phyloP scores from a whole-genome alignment of 495 filamentous ascomycete genomes.

The Annulohypoxylon stygium region DNA sequence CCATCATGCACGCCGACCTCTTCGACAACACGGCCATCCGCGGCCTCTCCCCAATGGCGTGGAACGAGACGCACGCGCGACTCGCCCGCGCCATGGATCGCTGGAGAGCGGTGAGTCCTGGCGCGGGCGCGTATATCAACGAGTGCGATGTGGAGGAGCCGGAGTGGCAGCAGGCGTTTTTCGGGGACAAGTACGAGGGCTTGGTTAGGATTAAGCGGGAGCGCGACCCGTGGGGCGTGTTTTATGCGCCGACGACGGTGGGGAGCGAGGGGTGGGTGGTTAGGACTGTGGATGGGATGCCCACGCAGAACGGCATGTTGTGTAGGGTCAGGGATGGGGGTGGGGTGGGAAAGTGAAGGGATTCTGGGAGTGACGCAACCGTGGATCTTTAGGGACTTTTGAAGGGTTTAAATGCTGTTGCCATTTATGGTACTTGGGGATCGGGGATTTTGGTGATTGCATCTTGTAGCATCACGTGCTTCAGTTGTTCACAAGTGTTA shows the following conservation, averaged over 20 bases:
- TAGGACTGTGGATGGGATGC: conserved; percentile 36
- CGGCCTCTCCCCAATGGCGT: conserved; percentile 32
- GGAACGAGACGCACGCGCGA: conserved; percentile 31
- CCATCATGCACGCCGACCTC: conserved; percentile 63
- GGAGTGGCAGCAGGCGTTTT: conserved; percentile 73
- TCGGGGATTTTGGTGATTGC: neutral
- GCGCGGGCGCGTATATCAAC: conserved; percentile 61
- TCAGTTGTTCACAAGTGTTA: neutral
- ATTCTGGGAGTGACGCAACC: neutral
- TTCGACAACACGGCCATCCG: conserved; percentile 37
- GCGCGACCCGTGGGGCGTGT: conserved; percentile 66
- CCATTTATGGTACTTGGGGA: too few species aligned
- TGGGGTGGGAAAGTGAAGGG: conserved; percentile 1
- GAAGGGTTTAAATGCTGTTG: too few species aligned
- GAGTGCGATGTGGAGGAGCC: conserved; percentile 73
- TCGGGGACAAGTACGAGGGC: conserved; percentile 61
- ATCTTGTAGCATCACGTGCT: neutral
- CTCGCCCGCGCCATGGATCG: conserved; percentile 42
- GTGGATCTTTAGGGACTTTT: neutral
- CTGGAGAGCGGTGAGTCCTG: conserved; percentile 52
- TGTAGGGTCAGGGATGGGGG: conserved; percentile 41
- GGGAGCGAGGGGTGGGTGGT: conserved; percentile 60
- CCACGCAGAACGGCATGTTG: conserved; percentile 49
- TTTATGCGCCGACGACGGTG: conserved; percentile 68
- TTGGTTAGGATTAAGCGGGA: conserved; percentile 63